phyloP scores from a whole-genome alignment of 129 eudicot genomes.

The Arctium lappa region DNA sequence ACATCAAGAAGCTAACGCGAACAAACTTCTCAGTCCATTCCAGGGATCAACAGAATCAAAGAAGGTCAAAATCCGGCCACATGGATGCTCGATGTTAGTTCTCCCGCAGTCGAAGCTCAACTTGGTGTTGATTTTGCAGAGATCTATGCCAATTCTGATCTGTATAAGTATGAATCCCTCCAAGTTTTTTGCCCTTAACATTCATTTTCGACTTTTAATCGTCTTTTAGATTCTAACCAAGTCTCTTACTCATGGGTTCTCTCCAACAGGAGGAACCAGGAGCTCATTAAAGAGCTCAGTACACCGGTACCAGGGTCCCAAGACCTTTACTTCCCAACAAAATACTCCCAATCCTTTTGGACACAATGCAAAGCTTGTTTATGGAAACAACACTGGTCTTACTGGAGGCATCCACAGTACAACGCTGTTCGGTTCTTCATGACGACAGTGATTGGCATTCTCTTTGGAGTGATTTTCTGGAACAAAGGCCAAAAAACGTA shows the following conservation, averaged over 20 bases:
- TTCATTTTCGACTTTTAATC: not conserved
- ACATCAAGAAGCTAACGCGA: not conserved
- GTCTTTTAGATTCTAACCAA: constrained; percentile 10
- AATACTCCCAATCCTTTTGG: constrained; percentile 47
- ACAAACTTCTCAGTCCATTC: constrained; percentile 37
- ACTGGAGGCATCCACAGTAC: constrained; percentile 66
- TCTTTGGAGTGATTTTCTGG: constrained; percentile 63
- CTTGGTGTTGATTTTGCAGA: constrained; percentile 53
- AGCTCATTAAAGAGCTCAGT: constrained; percentile 44
- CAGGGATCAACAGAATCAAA: constrained; percentile 49
- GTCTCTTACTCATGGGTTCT: constrained; percentile 10
- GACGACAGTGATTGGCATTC: constrained; percentile 37
- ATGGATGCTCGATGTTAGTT: constrained; percentile 54
- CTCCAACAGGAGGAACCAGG: constrained; percentile 35
- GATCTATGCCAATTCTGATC: constrained; percentile 47
- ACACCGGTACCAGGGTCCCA: constrained; percentile 43
- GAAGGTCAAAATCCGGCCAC: constrained; percentile 70
- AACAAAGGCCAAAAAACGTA: constrained; percentile 45
- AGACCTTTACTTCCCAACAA: constrained; percentile 48
- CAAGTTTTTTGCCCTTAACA: not conserved
- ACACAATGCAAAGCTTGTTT: constrained; percentile 62
- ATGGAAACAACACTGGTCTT: constrained; percentile 61
- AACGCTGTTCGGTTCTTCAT: constrained; percentile 44
- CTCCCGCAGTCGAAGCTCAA: constrained; percentile 39
- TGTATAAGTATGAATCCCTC: constrained; percentile 32